Base-by-base conservation (phyloP, 2,329 filamentous ascomycete genomes). In the Verticillium alfalfae region DNA sequence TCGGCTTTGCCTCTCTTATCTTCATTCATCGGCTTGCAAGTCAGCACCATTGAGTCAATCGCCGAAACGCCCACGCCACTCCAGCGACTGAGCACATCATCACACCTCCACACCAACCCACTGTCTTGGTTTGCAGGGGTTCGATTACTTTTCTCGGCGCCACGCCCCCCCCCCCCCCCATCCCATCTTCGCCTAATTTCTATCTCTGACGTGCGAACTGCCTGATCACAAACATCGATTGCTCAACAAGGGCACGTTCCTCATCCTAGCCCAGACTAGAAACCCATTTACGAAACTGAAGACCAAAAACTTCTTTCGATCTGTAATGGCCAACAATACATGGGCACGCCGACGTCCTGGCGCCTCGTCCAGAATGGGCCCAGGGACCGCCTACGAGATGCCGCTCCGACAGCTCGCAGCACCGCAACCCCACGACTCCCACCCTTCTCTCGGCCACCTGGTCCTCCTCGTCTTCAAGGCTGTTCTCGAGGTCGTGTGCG, bases 401-500 rank as follows among this genome's bases (percentile, higher is more conserved):
- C 77, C 78, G 5, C 68, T 81, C 59, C 71, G 76, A 62, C 71
- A 76, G 15, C 71, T 81, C 56, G 67, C 73, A 52, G 71, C 74
- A 63, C 34, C 45, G 34, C 73, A 73, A 59, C 70, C 76, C 12
- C 79, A 84, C 67, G 78, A 81, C 3, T 77, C 81, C 18, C 88
- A 92, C 66, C 88, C 89, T 15, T 82, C 89, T 59, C 81, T 92
- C 65, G 80, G 79, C 62, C 84, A 93, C 69, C 82, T 97, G 36
- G 83, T 88, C 45, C 81, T 96, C 34, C 87, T 97, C 63, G 93
- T 98, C 67, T 97, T 97, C 70, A 93, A 96, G 77, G 95, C 95
- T 12, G 93, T 97, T 34, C 82, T 97, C 70, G 93, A 97, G 73
- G 94, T 98, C 31, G 90, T 99, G 58, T 98, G 93, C 73, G 93